These are phyloP conservation scores for Colletotrichum sp. DNA, from an alignment of 2,329 filamentous ascomycete genomes.

Conservation along the genomic window DNA sequence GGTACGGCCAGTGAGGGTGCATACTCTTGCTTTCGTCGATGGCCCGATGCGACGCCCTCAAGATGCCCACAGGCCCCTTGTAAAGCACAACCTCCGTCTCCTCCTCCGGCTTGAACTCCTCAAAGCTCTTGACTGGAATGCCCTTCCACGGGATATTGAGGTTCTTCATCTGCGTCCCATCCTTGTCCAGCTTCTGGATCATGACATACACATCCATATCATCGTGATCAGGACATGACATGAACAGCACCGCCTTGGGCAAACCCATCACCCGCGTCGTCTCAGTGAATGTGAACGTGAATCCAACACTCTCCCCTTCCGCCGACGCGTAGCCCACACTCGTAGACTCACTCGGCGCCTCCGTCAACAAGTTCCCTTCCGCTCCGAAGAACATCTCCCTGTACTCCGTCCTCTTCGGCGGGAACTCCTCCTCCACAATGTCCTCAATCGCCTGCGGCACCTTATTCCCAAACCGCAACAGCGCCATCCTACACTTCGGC, in stretches of 20 bases:
- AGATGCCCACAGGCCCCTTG: constrained; percentile 28
- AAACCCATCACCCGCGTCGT: constrained; percentile 45
- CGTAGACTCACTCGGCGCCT: constrained; percentile 38
- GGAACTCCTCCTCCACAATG: constrained; percentile 33
- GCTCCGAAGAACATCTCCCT: constrained; percentile 34
- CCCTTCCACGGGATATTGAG: constrained; percentile 30
- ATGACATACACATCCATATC: constrained; percentile 48
- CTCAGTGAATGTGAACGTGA: constrained; percentile 43
- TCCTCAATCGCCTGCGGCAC: constrained; percentile 29
- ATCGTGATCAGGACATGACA: constrained; percentile 44
- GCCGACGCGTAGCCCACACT: constrained; percentile 27
- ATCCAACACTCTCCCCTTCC: constrained; percentile 22
- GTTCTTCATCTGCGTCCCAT: constrained; percentile 24
- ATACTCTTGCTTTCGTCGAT: constrained; percentile 28
- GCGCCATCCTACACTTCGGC: constrained; percentile 43
- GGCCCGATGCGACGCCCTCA: constrained; percentile 27
- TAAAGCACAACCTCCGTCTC: constrained; percentile 28
- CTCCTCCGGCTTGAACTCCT: constrained; percentile 24
- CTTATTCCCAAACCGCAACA: constrained; percentile 32
- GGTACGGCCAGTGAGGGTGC: constrained; percentile 31
- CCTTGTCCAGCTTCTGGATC: constrained; percentile 22
- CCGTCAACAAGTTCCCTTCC: constrained; percentile 36
- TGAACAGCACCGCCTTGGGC: constrained; percentile 50
- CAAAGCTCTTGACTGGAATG: constrained; percentile 22
- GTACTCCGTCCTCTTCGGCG: constrained; percentile 16